A percentile compares a stretch with the other conserved stretches of the same genome.
These are phyloP conservation scores for Trichoderma virens DNA, from an alignment of 495 filamentous ascomycete species.

Conservation along the genomic window DNA sequence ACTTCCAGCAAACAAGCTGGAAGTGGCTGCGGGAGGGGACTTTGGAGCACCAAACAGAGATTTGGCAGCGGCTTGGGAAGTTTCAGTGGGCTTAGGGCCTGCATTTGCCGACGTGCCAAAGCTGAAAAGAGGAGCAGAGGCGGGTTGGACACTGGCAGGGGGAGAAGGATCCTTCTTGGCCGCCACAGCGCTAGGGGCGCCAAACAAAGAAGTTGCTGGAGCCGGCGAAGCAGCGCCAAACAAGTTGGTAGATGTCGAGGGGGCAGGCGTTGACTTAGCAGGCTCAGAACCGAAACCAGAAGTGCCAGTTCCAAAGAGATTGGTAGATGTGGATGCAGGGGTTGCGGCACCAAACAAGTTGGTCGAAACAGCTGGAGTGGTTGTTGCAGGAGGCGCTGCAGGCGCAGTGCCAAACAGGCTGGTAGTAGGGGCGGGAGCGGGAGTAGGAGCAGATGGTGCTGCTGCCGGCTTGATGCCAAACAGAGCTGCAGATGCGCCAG, in stretches of 20 bases:
- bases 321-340: slow-evolving; percentile 15
- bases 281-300: slow-evolving; percentile 8
- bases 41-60: slow-evolving; percentile 18
- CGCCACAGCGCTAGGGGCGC: slow-evolving; percentile 9
- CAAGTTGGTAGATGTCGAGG: slow-evolving; percentile 17
- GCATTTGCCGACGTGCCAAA: slow-evolving; percentile 16
- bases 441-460: slow-evolving; percentile 16
- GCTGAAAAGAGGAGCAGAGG: slow-evolving; percentile 16
- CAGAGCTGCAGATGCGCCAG: not conserved
- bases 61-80: slow-evolving; percentile 14
- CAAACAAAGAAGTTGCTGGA: slow-evolving; percentile 14
- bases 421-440: slow-evolving; percentile 30
- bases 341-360: slow-evolving; percentile 22
- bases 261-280: slow-evolving; percentile 21
- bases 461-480: slow-evolving; percentile 8
- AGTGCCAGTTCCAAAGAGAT: slow-evolving; percentile 23
- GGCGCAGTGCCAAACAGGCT: slow-evolving; percentile 35
- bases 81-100: not conserved
- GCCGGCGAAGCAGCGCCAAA: slow-evolving; percentile 15
- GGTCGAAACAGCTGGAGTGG: not conserved
- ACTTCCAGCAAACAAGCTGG: slow-evolving; percentile 10
- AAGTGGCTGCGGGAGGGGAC: slow-evolving; percentile 2
- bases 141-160: slow-evolving; percentile 10
- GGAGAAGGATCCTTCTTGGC: slow-evolving; percentile 9
- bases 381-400: slow-evolving; percentile 13